These are phyloP conservation scores for Aegle marmelos DNA, from an alignment of 345 rosid species.

Conservation along the genomic window DNA sequence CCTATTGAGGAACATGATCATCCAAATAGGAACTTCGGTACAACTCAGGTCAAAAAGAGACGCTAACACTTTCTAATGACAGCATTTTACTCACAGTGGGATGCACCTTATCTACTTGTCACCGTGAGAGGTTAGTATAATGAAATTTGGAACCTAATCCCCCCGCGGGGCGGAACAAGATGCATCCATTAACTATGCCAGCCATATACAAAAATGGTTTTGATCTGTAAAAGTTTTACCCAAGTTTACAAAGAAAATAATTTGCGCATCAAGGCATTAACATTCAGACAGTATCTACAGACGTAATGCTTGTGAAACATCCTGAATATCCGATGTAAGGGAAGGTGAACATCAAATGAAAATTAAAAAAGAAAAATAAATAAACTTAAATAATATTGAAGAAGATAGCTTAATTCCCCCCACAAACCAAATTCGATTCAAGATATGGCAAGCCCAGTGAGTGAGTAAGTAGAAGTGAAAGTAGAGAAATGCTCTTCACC, in stretches of 20 bases:
- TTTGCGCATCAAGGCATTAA: constrained; percentile 21
- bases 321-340: constrained; percentile 14
- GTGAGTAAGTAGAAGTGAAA: constrained; percentile 16
- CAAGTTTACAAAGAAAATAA: constrained; percentile 19
- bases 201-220: constrained; percentile 22
- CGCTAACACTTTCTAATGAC: background rate
- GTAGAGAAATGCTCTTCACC: constrained; percentile 12
- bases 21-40: background rate
- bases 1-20: background rate
- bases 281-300: constrained; percentile 52
- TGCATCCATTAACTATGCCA: constrained; percentile 20
- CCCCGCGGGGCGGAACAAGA: background rate
- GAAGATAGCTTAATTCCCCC: constrained; percentile 26
- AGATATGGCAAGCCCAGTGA: constrained; percentile 15
- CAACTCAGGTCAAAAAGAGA: background rate
- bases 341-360: constrained; percentile 14
- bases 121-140: background rate
- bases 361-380: constrained; percentile 8
- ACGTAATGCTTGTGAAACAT: constrained; percentile 34
- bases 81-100: background rate
- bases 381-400: constrained; percentile 14
- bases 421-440: constrained; percentile 23
- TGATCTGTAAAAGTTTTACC: constrained; percentile 18
- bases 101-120: background rate
- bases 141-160: background rate